Evolutionary conservation across 1,284 basidiomycete genomes (phyloP).

Genomic region (Neolentinus lepideus): DNA sequence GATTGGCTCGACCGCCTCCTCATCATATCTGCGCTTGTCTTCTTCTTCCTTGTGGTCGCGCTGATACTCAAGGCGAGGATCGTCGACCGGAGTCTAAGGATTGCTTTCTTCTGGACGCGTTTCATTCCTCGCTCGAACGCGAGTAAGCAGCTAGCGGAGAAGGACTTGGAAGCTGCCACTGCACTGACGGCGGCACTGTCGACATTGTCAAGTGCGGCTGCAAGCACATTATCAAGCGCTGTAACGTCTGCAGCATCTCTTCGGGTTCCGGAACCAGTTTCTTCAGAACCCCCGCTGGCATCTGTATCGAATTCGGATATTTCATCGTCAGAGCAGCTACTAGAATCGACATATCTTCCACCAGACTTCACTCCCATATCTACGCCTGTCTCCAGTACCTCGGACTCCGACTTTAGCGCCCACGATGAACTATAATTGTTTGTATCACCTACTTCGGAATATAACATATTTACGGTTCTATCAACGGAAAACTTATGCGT

Average conservation of each 20-base stretch:
- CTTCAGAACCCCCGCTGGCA: neutral
- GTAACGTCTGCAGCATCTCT: neutral
- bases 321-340: neutral
- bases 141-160: neutral
- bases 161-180: neutral
- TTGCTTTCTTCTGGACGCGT: conserved; percentile 77
- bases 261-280: neutral
- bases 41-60: conserved; percentile 80
- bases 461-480: too few relatives aligned
- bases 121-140: conserved; percentile 41
- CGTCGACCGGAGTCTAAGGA: conserved; percentile 60
- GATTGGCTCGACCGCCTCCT: conserved; percentile 90
- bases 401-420: neutral
- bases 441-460: neutral
- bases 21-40: conserved; percentile 68
- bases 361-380: neutral
- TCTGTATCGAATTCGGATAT: neutral
- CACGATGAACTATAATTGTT: neutral
- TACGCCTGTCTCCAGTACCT: neutral
- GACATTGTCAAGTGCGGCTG: neutral
- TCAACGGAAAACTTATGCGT: too few relatives aligned
- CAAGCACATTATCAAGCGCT: neutral
- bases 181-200: neutral
- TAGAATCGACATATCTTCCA: neutral
- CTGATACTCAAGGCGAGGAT: conserved; percentile 86